Base-by-base conservation (phyloP, 805 yeast genomes). In the Saccharomycopsis babjevae region DNA sequence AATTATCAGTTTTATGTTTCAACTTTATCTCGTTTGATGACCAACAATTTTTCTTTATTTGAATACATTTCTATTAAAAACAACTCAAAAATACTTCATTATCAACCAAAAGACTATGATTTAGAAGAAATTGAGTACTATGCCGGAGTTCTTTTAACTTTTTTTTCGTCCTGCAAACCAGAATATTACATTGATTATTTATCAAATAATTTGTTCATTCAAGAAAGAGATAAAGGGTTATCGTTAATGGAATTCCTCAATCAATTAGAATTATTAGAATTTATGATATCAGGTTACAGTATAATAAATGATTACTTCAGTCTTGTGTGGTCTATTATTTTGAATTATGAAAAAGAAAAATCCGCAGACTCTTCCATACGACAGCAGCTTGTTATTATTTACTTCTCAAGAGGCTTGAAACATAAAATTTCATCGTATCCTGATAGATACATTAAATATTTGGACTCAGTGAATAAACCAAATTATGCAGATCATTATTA, bases 131-230 rank as follows among this genome's bases (percentile, higher is more conserved):
- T 58, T 18, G 57, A 58, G 16, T 38, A 58, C 30, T 50, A 46
- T 20, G 1, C 57, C n/a, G 62, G 62, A 28, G 50, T 46, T 32
- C 34, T 59, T 28, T 40, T 57, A 36, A 50, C 50, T 3, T 55
- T 59, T 40, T 18, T 59, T 15, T 46, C 62, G n/a, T 38, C 30
- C 34, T 56, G 57, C 20, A 56, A 52, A 39, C 62, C 57, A 8
- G n/a, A 18, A 7, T 55, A 16, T 5, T 59, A 56, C 28, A 22
- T 58, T 20, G 46, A 39, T 4, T 58, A 46, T 55, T 20, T 57
- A 28, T 43, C 59, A 1, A 32, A 50, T n/a, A 55, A 38, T 34
- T 38, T 55, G 18, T 22, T 46, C 7, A 25, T 20, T 25, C n/a
- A 22, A 25, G 52, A 46, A 22, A 46, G 22, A 16, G 32, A 46